Evolutionary conservation across 2,329 filamentous ascomycete species (phyloP).

Genomic region (Trichoderma aggressivum): DNA sequence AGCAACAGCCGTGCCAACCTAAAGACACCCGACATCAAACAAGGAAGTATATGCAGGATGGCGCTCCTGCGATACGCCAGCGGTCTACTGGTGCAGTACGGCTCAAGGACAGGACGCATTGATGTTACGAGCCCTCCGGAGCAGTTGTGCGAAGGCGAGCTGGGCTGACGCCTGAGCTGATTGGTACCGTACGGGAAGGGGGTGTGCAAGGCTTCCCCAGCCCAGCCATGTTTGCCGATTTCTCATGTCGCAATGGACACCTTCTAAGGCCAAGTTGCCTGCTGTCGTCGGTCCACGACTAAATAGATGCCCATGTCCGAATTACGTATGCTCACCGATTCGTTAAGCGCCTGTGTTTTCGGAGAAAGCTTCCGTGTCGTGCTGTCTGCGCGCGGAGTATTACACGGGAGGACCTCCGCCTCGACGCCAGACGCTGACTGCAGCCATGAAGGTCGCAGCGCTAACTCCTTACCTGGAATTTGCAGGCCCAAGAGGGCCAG

Average conservation of each 20-base stretch:
- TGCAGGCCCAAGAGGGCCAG: conserved; percentile 3
- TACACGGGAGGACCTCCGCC: neutral
- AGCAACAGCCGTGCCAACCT: neutral
- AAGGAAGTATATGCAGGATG: neutral
- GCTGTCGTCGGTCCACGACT: neutral
- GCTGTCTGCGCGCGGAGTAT: neutral
- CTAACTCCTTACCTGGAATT: neutral
- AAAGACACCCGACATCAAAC: neutral
- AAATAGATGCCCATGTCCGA: conserved; percentile 5
- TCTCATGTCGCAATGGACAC: conserved; percentile 12
- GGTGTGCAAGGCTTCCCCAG: neutral
- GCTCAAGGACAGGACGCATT: neutral
- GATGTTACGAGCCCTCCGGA: neutral
- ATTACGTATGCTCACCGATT: conserved; percentile 11
- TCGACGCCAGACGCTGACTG: conserved; percentile 12
- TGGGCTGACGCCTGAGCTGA: neutral
- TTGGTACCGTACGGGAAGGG: neutral
- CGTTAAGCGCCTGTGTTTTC: neutral
- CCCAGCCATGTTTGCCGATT: neutral
- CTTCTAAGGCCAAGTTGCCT: conserved; percentile 9
- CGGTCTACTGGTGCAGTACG: neutral
- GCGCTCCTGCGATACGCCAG: neutral
- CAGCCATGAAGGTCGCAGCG: neutral
- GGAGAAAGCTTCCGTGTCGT: neutral
- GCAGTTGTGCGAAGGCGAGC: neutral